Conservation (phyloP, 148 eudicot species). For the Hydrangea macrophylla region DNA sequence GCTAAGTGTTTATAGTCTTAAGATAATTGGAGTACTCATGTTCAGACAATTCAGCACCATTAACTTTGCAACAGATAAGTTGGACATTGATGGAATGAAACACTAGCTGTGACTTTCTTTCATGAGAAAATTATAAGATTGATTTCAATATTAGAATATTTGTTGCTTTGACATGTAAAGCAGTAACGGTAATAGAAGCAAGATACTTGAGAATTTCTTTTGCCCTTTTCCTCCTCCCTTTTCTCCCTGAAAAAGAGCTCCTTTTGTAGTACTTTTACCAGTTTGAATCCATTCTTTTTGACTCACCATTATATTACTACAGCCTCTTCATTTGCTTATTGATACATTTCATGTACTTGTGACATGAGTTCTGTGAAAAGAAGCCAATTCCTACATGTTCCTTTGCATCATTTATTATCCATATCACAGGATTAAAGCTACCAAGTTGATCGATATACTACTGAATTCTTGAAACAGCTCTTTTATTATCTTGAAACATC, state of each 20-base stretch:
- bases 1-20: not conserved
- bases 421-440: not conserved
- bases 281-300: not conserved
- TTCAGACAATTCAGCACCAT: not conserved
- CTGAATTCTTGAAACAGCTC: not conserved
- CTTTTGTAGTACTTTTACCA: not conserved
- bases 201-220: not conserved
- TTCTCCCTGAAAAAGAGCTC: too few species aligned
- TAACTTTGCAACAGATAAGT: not conserved
- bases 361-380: not conserved
- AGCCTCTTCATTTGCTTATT: not conserved
- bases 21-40: not conserved
- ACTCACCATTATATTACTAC: not conserved
- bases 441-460: not conserved
- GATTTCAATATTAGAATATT: not conserved
- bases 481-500: conserved; percentile 1
- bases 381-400: not conserved
- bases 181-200: not conserved
- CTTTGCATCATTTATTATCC: not conserved
- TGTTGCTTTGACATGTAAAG: not conserved
- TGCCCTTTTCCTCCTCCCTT: not conserved
- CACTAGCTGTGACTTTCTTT: not conserved
- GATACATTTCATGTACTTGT: not conserved
- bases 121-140: not conserved
- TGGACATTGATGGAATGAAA: not conserved